A percentile compares a stretch with the other conserved stretches of the same genome.
Conservation (phyloP, 192 early-diverging fungal species). For the Coemansia sp. region DNA sequence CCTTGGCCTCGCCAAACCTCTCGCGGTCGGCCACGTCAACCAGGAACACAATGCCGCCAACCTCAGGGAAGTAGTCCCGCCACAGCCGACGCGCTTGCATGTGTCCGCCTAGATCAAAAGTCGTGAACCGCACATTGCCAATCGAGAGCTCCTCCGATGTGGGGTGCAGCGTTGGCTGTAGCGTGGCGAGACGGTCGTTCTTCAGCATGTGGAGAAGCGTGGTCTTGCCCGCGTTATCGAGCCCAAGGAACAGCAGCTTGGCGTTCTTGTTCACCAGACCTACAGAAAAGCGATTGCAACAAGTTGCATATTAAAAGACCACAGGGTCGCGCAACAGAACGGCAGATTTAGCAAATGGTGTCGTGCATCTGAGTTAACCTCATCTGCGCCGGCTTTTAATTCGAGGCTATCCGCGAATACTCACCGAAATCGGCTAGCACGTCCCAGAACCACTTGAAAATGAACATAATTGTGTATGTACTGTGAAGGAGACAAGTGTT, state of each 20-base stretch:
- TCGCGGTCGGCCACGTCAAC: conserved; percentile 88
- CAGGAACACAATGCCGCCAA: conserved; percentile 97
- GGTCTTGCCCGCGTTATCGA: conserved; percentile 99
- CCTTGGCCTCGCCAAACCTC: conserved; percentile 87
- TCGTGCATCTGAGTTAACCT: neutral
- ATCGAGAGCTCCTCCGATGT: conserved; percentile 97
- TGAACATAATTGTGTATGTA: conserved; percentile 71
- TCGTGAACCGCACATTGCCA: conserved; percentile 96
- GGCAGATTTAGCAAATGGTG: neutral
- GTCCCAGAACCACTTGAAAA: conserved; percentile 98
- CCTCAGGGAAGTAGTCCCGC: conserved; percentile 99
- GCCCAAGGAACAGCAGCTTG: conserved; percentile 97
- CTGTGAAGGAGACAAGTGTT: neutral
- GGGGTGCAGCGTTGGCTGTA: conserved; percentile 96
- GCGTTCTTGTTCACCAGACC: conserved; percentile 99
- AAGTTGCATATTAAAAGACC: neutral
- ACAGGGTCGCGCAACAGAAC: neutral
- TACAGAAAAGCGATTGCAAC: conserved; percentile 26
- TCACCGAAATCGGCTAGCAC: conserved; percentile 88
- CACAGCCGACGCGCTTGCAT: conserved; percentile 95
- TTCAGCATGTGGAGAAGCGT: conserved; percentile 99
- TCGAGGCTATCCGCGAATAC: conserved; percentile 19
- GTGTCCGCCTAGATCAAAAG: conserved; percentile 98
- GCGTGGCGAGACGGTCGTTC: conserved; percentile 93
- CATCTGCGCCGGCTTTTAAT: neutral